A percentile compares a stretch with the other conserved stretches of the same genome.
phyloP scores from a whole-genome alignment of 2,329 filamentous ascomycete species.

The Phaeoacremonium minimum region DNA sequence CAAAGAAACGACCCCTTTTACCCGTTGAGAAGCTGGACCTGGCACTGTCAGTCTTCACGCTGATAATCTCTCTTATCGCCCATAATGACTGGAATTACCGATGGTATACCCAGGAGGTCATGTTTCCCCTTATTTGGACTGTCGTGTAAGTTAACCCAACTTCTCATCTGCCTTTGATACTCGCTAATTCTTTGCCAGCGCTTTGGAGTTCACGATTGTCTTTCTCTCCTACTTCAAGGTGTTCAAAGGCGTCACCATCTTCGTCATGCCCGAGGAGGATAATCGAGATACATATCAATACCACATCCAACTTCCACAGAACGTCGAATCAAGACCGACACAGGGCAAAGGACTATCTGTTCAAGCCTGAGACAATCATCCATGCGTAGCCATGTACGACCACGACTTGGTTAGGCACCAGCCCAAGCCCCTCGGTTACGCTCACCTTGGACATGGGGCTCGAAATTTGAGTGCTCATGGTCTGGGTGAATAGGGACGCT shows the following conservation, averaged over 20 bases:
- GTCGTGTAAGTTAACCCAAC: slow-evolving; percentile 6
- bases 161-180: slow-evolving; percentile 4
- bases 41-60: too few relatives aligned
- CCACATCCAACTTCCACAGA: background rate
- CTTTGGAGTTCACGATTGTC: background rate
- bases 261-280: background rate
- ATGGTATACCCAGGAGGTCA: background rate
- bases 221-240: background rate
- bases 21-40: too few relatives aligned
- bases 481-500: too few relatives aligned
- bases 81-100: background rate
- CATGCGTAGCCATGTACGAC: too few relatives aligned
- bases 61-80: background rate
- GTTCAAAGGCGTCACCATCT: background rate
- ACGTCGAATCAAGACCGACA: background rate
- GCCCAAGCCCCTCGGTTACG: too few relatives aligned
- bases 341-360: background rate
- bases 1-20: too few relatives aligned
- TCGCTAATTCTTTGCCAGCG: background rate
- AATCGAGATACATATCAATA: background rate
- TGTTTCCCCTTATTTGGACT: background rate
- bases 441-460: too few relatives aligned
- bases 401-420: too few relatives aligned
- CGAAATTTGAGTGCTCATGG: too few relatives aligned
- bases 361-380: too few relatives aligned